Evolutionary conservation across 139 green algal genomes (phyloP), one percentile per base, ranked within the genome.

Genomic region (Pycnococcus provasolii): DNA sequence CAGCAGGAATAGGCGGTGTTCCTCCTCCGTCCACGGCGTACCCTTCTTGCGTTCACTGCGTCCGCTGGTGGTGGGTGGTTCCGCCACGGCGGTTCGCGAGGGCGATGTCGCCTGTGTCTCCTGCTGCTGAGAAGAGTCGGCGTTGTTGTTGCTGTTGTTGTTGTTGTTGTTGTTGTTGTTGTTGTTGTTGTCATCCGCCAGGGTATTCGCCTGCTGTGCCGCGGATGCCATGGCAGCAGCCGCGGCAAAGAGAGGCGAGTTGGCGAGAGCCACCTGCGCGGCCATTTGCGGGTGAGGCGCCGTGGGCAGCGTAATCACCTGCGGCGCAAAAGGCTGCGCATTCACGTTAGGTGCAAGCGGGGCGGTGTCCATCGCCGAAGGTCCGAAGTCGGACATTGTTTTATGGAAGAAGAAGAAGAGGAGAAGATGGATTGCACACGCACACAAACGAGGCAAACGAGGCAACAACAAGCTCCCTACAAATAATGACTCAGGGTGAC

Each of bases 1-100:
- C 1, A 83, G 45, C 44, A 96, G 53, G 48, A 96, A 96, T 0
- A 74, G 50, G 9, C 78, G 64, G 66, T 96, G 89, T 53, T 96
- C 89, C 4, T 82, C 77, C 59, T 91, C 86, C 0, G 77, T 90
- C 89, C 89, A 96, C 2, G 89, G 79, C 54, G 54, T 11, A 60
- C 54, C 54, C 54, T 60, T 60, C 54, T 60, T 60, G 5, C 54
- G 54, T 37, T 60, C 54, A 4, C 26, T 13, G 8, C 54, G 54
- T 37, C 4, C 54, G 54, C 54, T 60, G 5, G 54, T 37, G 54
- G 54, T 13, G 54, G 6, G 26, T 4, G 54, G 54, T 7, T 60
- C 54, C 26, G 54, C 26, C 26, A 26, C 26, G 26, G 26, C 26
- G 26, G 26, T 26, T 26, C 26, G 26, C 26, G 26, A 26, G 26